phyloP scores from a whole-genome alignment of 2,329 filamentous ascomycete species.

The Tolypocladium nubicola region DNA sequence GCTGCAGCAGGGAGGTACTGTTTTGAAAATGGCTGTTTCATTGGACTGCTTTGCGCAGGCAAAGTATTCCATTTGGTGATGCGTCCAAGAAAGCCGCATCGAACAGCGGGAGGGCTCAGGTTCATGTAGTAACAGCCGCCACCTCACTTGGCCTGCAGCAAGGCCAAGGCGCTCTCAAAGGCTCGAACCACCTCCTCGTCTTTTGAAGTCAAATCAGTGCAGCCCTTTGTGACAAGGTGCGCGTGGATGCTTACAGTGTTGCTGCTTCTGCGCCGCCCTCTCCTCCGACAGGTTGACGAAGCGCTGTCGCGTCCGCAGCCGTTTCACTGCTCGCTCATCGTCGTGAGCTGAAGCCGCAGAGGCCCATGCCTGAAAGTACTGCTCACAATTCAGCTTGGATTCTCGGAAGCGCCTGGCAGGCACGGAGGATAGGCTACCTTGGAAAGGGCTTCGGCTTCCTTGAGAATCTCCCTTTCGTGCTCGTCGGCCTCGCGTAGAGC shows the following conservation, averaged over 20 bases:
- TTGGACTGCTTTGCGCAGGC: not conserved
- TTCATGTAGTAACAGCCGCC: not conserved
- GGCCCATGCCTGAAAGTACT: conserved; percentile 79
- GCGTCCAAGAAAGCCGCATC: not conserved
- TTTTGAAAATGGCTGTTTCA: not conserved
- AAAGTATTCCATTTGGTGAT: not conserved
- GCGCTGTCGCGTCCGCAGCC: conserved; percentile 68
- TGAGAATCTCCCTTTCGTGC: conserved; percentile 53
- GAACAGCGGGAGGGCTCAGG: not conserved
- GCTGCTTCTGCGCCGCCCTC: conserved; percentile 60
- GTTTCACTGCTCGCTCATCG: conserved; percentile 65
- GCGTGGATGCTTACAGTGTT: conserved; percentile 55
- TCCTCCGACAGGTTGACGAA: conserved; percentile 68
- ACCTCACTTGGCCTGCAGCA: conserved; percentile 31
- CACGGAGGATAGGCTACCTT: conserved; percentile 33
- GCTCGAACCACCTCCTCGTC: conserved; percentile 48
- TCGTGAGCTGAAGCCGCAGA: conserved; percentile 62
- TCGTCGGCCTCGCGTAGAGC: conserved; percentile 52
- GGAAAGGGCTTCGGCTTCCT: conserved; percentile 58
- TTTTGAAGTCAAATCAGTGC: conserved; percentile 11
- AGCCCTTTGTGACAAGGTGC: not conserved
- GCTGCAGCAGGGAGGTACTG: not conserved
- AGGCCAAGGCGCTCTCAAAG: conserved; percentile 50
- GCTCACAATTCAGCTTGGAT: not conserved
- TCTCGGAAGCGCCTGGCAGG: not conserved